These are phyloP conservation scores for Mikania micrantha DNA, from an alignment of 129 eudicot species.

Conservation along the genomic window DNA sequence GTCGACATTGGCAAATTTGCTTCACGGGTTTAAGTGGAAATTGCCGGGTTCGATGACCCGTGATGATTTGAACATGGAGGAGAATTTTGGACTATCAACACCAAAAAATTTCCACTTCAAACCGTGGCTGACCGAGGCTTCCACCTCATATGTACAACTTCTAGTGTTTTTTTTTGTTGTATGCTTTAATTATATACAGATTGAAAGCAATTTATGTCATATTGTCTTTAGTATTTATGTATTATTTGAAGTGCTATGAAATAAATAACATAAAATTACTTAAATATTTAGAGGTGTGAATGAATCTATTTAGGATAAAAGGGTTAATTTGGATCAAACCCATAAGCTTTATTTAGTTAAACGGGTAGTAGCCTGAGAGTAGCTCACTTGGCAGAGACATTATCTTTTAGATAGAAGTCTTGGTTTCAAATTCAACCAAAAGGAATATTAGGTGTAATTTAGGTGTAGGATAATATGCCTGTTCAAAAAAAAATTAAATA, in stretches of 20 bases:
- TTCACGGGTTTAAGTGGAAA: slow-evolving; percentile 54
- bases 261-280: no score
- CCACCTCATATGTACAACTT: slow-evolving; percentile 26
- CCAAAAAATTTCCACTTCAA: slow-evolving; percentile 44
- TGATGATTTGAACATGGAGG: slow-evolving; percentile 46
- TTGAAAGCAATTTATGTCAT: not conserved
- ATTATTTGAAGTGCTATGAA: not conserved
- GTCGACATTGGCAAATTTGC: slow-evolving; percentile 43
- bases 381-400: no score
- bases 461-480: no score
- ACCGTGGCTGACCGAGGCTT: slow-evolving; percentile 40
- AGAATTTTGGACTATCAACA: slow-evolving; percentile 47
- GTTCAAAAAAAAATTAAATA: no score
- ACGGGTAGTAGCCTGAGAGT: no score
- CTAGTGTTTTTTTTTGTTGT: not conserved
- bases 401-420: no score
- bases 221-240: not conserved
- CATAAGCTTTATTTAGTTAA: no score
- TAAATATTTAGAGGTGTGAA: no score
- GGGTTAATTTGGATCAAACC: no score
- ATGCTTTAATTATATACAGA: not conserved
- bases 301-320: no score
- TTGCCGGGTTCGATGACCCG: slow-evolving; percentile 24
- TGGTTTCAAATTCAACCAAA: no score
- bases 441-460: no score